Base-by-base conservation (phyloP, 2,329 filamentous ascomycete species). In the Sarocladium oryzae region DNA sequence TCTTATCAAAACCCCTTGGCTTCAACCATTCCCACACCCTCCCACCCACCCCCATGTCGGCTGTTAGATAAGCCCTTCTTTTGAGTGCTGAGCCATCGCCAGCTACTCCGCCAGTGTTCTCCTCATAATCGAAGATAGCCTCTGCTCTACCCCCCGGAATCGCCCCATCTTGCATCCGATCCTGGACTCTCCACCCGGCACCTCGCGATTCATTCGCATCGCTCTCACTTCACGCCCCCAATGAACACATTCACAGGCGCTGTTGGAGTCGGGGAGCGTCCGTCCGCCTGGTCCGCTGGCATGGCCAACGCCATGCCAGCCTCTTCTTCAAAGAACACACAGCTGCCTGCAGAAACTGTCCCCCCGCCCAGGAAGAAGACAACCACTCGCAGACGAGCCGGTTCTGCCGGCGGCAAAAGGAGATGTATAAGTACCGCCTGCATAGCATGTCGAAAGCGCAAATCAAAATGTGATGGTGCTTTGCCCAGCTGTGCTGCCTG, bases 401-500 rank as follows among this genome's bases (percentile, higher is more conserved):
- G 43, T 13, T 48, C 43, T 20, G 43, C 15, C n/a, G 13, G 26
- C 13, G 43, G 43, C n/a, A 48, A 48, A 26, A 24, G 43, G 26
- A 78, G 86, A 58, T 91, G 88, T 66, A 86, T 92, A 53, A 90
- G 86, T 69, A 91, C 86, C n/a, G 88, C 88, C 9, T 92, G 88
- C 64, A 82, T 91, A 61, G 87, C 88, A 16, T 92, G 88, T 64
- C 79, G 88, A 18, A 83, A 82, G 64, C 76, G 88, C 56, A 92
- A 92, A 62, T 88, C 84, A 45, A 92, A 91, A 78, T 97, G 92
- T 67, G 92, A 97, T 68, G 92, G 92, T 54, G 91, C 90, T 52
- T 76, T 88, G 4, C 92, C 92, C 5, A 91, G 88, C 60, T 97
- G 93, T 65, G 92, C 92, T 7, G 92, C 93, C n/a, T 99, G 93